Evolutionary conservation across 2,329 filamentous ascomycete species (phyloP), one percentile per base, ranked within the genome.

Genomic region (Davidsoniella neocaledoniae): DNA sequence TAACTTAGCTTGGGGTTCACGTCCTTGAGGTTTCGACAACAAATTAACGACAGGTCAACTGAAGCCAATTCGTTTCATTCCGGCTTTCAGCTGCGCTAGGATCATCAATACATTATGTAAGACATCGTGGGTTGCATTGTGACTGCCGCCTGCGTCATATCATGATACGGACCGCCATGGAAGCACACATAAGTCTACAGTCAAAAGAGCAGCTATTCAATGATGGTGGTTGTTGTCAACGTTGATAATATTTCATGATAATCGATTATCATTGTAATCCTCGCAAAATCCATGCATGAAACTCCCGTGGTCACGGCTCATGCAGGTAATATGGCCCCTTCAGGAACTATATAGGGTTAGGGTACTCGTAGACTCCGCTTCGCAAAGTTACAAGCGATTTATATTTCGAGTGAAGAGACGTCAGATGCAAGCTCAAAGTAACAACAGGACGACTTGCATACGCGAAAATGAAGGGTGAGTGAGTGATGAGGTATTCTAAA

Each of bases 401-500:
- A 38, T 23, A 25, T 12, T 47, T 8, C 21, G 33, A 21, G 12
- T 37, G 41, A 3, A 17, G 19, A 14, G 8, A 25, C 19, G 17
- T 21, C 16, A 19, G 41, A 43, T 10, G 10, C 19, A 26, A 10
- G 25, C 17, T 10, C 14, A 36, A 25, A n/a, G 9, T 17, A 44
- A 46, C 38, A 33, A 23, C 37, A 29, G 26, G 16, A 43, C 19
- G 39, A 26, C n/a, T 19, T n/a, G 36, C 25, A 6, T 21, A 47
- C 16, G 17, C n/a, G 5, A 48, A 48, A 19, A 54, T 54, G 53
- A 53, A 54, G 43, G 53, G 53, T 48, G 36, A 33, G 43, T 26
- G 2, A 5, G 8, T 33, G 7, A 2, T n/a, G 14, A 9, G 12
- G 16, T 19, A 23, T 17, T 37, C 6, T 7, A 16, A 25, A 16